A percentile compares a stretch with the other conserved stretches of the same genome.
Evolutionary conservation across 441 rosid species (phyloP).

Genomic region (Aquilaria agallochum): DNA sequence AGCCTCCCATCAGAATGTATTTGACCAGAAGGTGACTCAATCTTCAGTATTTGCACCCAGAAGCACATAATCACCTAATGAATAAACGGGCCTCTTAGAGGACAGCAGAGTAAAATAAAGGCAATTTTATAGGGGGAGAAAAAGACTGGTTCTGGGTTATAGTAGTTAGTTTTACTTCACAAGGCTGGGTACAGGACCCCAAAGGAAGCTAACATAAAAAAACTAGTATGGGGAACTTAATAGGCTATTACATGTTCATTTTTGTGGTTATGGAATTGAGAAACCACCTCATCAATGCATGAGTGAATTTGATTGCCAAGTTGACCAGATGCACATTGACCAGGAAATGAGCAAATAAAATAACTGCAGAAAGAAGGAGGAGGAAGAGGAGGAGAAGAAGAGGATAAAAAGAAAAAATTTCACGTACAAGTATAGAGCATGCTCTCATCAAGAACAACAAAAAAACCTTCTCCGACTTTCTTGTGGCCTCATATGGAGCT

Average conservation of each 20-base stretch:
- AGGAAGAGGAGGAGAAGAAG: no score
- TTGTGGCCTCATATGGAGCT: constrained; percentile 40
- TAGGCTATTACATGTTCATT: no score
- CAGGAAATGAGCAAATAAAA: no score
- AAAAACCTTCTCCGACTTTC: constrained; percentile 45
- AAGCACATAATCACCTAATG: constrained; percentile 1
- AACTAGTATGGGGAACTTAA: no score
- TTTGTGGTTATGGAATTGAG: no score
- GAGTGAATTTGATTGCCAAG: no score
- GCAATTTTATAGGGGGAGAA: no score
- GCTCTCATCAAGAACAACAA: constrained; percentile 45
- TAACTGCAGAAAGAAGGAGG: no score
- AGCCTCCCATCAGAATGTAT: constrained; percentile 13
- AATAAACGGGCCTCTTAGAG: constrained; percentile 10
- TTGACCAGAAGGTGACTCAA: constrained; percentile 7
- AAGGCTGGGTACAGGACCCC: neutral
- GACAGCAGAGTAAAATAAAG: neutral
- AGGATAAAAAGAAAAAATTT: neutral
- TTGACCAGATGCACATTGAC: no score
- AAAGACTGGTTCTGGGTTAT: no score
- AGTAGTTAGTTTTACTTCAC: neutral
- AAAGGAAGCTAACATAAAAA: neutral
- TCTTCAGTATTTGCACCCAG: constrained; percentile 16
- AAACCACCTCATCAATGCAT: no score
- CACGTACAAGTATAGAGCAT: constrained; percentile 12